Percentiles rank a stretch among this genome's conserved stretches.
Evolutionary conservation across 225 moss, liverwort and hornwort species (phyloP).

Genomic region (Sphagnum tenellum): DNA sequence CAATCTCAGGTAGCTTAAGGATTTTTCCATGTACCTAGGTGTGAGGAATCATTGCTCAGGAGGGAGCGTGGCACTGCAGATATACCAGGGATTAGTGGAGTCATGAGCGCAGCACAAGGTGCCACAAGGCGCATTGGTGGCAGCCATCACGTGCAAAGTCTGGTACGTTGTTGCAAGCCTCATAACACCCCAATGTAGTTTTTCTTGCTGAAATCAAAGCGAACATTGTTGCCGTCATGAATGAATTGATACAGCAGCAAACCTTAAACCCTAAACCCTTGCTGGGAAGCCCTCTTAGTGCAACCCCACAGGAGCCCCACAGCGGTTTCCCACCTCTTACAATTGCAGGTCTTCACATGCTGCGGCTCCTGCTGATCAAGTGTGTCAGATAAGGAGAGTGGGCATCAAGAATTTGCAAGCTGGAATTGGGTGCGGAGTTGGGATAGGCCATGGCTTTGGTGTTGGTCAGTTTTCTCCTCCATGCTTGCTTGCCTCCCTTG

Average conservation of each 20-base stretch:
- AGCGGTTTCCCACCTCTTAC: constrained; percentile 13
- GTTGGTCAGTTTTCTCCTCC: constrained; percentile 32
- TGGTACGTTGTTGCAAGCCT: constrained; percentile 14
- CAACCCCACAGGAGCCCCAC: constrained; percentile 14
- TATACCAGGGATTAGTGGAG: constrained; percentile 44
- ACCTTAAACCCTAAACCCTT: background rate
- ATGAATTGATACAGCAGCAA: no score
- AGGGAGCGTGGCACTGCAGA: constrained; percentile 16
- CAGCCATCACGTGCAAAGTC: constrained; percentile 31
- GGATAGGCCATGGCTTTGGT: constrained; percentile 63
- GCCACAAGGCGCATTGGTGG: constrained; percentile 39
- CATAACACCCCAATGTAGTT: no score
- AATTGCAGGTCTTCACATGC: constrained; percentile 28
- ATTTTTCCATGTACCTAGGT: background rate
- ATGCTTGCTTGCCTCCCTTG: no score
- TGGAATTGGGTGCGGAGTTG: constrained; percentile 58
- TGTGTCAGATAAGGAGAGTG: constrained; percentile 63
- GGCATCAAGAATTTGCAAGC: constrained; percentile 61
- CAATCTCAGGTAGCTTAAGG: background rate
- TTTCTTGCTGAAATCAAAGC: no score
- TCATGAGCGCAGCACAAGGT: constrained; percentile 41
- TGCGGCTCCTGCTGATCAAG: constrained; percentile 27
- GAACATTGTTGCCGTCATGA: no score
- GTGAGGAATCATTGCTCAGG: no score
- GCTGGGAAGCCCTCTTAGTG: constrained; percentile 22